Conservation (phyloP, 2,329 filamentous ascomycete species). For the Geoglossum cookeanum region DNA sequence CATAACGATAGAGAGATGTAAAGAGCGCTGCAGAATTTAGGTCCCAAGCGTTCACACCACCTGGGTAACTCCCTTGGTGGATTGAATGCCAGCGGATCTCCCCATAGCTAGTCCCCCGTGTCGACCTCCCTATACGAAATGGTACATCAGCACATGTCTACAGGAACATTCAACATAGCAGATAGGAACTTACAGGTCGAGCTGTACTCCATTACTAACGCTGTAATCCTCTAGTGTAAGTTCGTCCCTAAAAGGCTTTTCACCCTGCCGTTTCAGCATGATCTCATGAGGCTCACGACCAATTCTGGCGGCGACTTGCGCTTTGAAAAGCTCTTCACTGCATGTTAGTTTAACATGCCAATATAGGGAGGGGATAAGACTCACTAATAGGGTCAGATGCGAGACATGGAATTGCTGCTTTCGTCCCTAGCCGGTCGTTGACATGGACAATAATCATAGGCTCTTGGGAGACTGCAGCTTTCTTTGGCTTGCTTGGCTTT, state of each 20-base stretch:
- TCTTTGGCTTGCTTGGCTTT: background rate
- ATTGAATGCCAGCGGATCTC: background rate
- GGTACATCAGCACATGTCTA: background rate
- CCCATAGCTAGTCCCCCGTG: conserved; percentile 3
- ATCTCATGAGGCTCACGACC: conserved; percentile 83
- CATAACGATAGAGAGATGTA: background rate
- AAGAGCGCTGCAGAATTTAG: background rate
- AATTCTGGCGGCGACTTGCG: conserved; percentile 75
- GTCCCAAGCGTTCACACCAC: background rate
- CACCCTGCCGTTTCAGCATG: conserved; percentile 75
- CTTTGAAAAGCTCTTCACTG: conserved; percentile 52
- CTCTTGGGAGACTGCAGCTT: conserved; percentile 22
- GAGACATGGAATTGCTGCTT: conserved; percentile 78
- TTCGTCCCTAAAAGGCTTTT: conserved; percentile 83
- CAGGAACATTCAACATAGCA: background rate
- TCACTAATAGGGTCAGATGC: conserved; percentile 58
- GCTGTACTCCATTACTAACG: conserved; percentile 64
- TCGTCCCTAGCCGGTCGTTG: conserved; percentile 92
- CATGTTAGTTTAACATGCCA: background rate
- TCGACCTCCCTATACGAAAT: conserved; percentile 4
- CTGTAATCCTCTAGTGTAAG: conserved; percentile 80
- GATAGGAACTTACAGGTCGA: conserved; percentile 4
- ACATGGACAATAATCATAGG: conserved; percentile 89
- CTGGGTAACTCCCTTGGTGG: background rate
- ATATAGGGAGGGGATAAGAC: conserved; percentile 9